Evolutionary conservation across 2,329 filamentous ascomycete genomes (phyloP).

Genomic region (Aureobasidium sp.): DNA sequence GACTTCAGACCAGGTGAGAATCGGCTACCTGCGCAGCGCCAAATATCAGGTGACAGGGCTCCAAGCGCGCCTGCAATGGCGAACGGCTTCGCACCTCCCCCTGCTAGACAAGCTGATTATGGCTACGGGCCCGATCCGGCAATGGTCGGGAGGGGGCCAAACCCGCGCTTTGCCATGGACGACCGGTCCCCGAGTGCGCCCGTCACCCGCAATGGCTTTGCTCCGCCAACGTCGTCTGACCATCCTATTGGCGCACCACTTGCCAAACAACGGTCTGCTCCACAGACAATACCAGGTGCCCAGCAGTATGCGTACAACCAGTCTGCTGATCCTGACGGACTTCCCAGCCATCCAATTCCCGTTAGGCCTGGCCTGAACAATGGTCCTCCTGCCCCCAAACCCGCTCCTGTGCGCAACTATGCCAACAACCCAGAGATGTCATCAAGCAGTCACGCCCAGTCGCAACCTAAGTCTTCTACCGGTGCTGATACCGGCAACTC

Average conservation of each 20-base stretch:
- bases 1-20: neutral
- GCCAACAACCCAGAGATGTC: conserved; percentile 16
- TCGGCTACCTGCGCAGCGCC: neutral
- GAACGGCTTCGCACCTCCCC: neutral
- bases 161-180: neutral
- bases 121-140: neutral
- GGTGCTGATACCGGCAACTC: conserved; percentile 19
- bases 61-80: conserved; percentile 11
- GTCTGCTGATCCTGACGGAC: conserved; percentile 44
- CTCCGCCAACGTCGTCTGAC: conserved; percentile 13
- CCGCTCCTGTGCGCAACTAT: conserved; percentile 46
- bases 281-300: conserved; percentile 1
- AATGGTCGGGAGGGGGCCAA: neutral
- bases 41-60: conserved; percentile 3
- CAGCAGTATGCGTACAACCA: conserved; percentile 18
- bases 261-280: conserved; percentile 19
- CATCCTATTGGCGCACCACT: conserved; percentile 21
- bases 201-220: neutral
- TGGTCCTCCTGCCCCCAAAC: conserved; percentile 33
- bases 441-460: neutral
- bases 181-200: conserved; percentile 2
- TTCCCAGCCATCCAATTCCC: conserved; percentile 50
- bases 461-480: neutral
- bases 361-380: conserved; percentile 46
- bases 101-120: neutral